phyloP scores from a whole-genome alignment of 257 asterid genomes.

The Solanum verrucosum region DNA sequence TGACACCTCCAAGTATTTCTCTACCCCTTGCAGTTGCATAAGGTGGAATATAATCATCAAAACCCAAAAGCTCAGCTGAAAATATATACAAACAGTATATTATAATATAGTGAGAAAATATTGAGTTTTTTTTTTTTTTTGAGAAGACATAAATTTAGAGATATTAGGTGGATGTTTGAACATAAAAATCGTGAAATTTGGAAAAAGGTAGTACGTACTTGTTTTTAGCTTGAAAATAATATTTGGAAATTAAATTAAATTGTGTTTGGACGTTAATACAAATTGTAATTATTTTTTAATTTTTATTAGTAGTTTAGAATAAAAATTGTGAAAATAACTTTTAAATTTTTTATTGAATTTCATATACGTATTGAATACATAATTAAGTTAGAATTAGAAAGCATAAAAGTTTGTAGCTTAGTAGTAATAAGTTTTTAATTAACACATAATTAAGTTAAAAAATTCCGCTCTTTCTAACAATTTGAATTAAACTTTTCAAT shows the following conservation, averaged over 20 bases:
- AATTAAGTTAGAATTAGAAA: too few relatives aligned
- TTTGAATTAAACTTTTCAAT: not conserved
- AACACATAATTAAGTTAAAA: not conserved
- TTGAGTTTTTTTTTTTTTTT: not conserved
- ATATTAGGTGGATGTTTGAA: not conserved
- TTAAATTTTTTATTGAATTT: too few relatives aligned
- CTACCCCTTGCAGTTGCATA: conserved; percentile 20
- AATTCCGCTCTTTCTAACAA: not conserved
- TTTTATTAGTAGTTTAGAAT: not conserved
- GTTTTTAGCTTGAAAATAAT: not conserved
- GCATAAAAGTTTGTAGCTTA: not conserved
- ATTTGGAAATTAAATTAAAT: not conserved
- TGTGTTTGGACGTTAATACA: not conserved
- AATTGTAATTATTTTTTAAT: not conserved
- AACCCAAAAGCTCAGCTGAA: conserved; percentile 45
- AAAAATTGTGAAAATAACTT: not conserved
- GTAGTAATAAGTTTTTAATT: too few relatives aligned
- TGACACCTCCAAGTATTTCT: conserved; percentile 31
- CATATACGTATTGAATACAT: too few relatives aligned
- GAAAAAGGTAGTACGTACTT: not conserved
- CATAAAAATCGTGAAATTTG: not conserved
- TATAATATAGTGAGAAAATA: not conserved
- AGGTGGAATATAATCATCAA: conserved; percentile 32
- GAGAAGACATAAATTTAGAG: not conserved
- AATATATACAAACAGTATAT: not conserved